Evolutionary conservation across 371 early-diverging fungal genomes (phyloP), one percentile per base, ranked within the genome.

Genomic region (Mortierella sp.): DNA sequence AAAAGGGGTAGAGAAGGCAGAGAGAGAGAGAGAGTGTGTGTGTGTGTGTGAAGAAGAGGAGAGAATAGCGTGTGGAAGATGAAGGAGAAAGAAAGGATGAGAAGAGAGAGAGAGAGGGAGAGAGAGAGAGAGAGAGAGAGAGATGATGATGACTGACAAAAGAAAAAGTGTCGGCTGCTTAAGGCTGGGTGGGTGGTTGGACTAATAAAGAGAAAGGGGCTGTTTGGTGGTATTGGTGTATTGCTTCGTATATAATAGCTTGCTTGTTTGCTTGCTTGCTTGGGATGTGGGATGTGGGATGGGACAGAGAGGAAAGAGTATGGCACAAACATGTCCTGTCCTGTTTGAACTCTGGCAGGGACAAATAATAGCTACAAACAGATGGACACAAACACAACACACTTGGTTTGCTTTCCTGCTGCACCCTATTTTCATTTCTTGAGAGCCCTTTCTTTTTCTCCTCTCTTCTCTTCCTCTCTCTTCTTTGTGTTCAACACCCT

Each of bases 101-200:
- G 34, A 74, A 9, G 34, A 28, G 24, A 42, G 45, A 60, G 38
- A 47, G 55, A 73, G 42, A 57, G n/a, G n/a, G n/a, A n/a, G n/a
- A n/a, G n/a, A n/a, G n/a, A n/a, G n/a, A n/a, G n/a, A n/a, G n/a
- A n/a, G n/a, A n/a, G n/a, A n/a, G n/a, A 9, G 34, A 28, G 57
- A 54, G 73, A 76, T 48, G 73, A 50, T 58, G 47, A 38, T n/a
- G 52, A 26, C 47, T 71, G 48, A 45, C 34, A 34, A 63, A 24
- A 24, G 8, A 60, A 74, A 57, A 9, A 14, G 34, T 16, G 21
- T 72, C 9, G 8, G 9, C 28, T 58, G 28, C 44, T 60, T 60
- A 38, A 21, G 52, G 24, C 52, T 52, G 19, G 52, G 52, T 52
- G n/a, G n/a, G 52, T 47, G 42, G 42, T 47, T 47, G 47, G 52